Base-by-base conservation (phyloP, 2,329 filamentous ascomycete genomes). In the Talaromyces sp. region DNA sequence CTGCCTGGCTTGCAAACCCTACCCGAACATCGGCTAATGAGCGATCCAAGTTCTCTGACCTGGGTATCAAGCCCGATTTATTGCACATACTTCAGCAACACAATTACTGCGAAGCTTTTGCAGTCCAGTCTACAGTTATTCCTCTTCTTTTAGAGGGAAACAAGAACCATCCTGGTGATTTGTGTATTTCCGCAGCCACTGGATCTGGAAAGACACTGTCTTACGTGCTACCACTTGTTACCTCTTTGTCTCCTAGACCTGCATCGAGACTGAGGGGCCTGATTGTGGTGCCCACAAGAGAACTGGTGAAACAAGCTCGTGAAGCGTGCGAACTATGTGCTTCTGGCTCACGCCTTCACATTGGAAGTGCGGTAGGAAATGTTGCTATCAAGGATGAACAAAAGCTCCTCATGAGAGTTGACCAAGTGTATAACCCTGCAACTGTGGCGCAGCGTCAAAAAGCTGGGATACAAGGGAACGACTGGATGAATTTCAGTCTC, bases 161-260 rank as follows among this genome's bases (percentile, higher is more conserved):
- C 37, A 78, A 82, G 51, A 77, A 82, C 32, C 81, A 85, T 32
- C 75, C 82, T 1, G 89, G 90, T 4, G 94, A 99, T 70, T 74
- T 99, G 4, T 87, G 96, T 40, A 87, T 99, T 2, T 94, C 91
- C 7, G 94, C 95, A 0, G 89, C 93, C 1, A 99, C 94, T 0
- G 94, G 94, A 8, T 97, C 94, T 0, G 94, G 94, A 51, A 99
- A 99, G 70, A 99, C 94, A 0, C 73, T 99, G 14, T 89, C 93
- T 0, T 99, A 99, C 66, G 84, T 93, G 0, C 77, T 99, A 2
- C 94, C 94, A 0, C 85, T 99, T 53, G 82, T 96, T 3, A 85
- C 91, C 41, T 86, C 88, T 46, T 77, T 99, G 44, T 86, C 87
- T 60, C 78, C 82, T 29, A 81, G 82, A 13, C 75, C 76, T 19